Conservation (phyloP, 2,329 filamentous ascomycete genomes). For the Beauveria brongniartii region DNA sequence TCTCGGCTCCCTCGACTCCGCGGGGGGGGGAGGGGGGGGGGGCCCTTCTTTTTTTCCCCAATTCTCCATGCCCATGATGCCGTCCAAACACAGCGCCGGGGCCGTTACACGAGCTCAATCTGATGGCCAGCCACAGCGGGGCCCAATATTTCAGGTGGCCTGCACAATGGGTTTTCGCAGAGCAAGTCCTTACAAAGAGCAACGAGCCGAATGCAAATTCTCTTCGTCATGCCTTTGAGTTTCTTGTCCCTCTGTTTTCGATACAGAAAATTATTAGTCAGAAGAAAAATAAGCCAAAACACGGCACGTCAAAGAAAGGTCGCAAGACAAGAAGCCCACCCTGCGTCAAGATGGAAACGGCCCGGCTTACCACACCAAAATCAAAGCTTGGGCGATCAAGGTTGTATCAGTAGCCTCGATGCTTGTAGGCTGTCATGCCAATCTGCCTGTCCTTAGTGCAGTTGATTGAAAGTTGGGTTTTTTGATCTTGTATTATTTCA, state of each 20-base stretch:
- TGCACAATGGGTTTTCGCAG: not conserved
- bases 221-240: not conserved
- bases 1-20: no score
- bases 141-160: not conserved
- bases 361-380: not conserved
- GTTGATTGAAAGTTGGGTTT: no score
- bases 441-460: no score
- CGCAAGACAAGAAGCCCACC: not conserved
- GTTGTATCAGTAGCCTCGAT: no score
- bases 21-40: no score
- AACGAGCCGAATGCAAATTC: not conserved
- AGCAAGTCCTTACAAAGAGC: no score
- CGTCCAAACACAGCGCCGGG: not conserved
- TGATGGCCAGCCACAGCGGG: not conserved
- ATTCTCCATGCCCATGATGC: not conserved
- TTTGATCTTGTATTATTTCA: no score
- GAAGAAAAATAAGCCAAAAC: not conserved
- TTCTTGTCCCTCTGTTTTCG: no score
- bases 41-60: not conserved
- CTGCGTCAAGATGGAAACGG: no score
- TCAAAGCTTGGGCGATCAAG: no score
- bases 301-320: not conserved
- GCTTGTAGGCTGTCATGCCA: no score
- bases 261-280: not conserved
- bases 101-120: not conserved